Evolutionary conservation across 2,329 filamentous ascomycete species (phyloP).

Genomic region (Clonostachys rhizophaga): DNA sequence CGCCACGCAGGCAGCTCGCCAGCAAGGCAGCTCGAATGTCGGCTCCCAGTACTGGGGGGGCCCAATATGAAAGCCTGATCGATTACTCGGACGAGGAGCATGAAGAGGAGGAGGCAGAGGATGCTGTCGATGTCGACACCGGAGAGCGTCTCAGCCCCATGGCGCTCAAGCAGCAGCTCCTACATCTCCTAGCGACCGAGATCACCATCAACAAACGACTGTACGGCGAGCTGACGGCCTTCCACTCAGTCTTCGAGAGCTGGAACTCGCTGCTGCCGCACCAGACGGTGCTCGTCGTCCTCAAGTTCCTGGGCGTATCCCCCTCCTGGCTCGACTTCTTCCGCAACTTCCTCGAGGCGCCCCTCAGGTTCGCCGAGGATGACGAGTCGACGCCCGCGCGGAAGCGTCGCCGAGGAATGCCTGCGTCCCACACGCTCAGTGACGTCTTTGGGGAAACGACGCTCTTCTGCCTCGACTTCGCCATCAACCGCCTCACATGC

Average conservation of each 20-base stretch:
- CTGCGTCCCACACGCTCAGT: constrained; percentile 54
- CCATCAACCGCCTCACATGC: constrained; percentile 52
- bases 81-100: background rate
- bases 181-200: constrained; percentile 42
- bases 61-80: background rate
- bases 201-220: constrained; percentile 36
- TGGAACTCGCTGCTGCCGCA: constrained; percentile 45
- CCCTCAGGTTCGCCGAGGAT: constrained; percentile 53
- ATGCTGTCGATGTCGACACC: constrained; percentile 5
- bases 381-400: constrained; percentile 34
- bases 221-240: constrained; percentile 36
- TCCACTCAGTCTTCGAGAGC: constrained; percentile 39
- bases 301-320: constrained; percentile 56
- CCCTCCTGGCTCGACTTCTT: constrained; percentile 56
- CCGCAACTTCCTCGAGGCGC: constrained; percentile 50
- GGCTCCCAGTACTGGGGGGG: background rate
- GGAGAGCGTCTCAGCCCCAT: constrained; percentile 23
- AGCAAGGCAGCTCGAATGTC: no score
- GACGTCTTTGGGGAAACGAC: constrained; percentile 55
- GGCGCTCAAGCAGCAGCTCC: constrained; percentile 38
- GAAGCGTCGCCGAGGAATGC: constrained; percentile 50
- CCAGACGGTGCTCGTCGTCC: constrained; percentile 48
- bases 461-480: constrained; percentile 61
- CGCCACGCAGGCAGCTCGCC: background rate
- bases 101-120: constrained; percentile 2